phyloP scores from a whole-genome alignment of 805 yeast species.

The Ascoidea rubescens region DNA sequence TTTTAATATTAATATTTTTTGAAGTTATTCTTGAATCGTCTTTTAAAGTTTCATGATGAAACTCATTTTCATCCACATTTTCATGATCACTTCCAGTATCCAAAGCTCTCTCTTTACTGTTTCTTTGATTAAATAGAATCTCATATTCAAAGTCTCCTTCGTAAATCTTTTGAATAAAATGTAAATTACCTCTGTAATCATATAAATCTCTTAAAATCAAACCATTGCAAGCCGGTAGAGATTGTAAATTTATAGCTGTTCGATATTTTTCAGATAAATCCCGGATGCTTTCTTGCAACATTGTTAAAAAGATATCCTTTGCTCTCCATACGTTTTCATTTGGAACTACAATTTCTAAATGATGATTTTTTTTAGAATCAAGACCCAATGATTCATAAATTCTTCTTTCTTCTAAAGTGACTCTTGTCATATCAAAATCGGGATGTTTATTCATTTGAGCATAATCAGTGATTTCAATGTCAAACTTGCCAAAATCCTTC shows the following conservation, averaged over 20 bases:
- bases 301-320: constrained; percentile 53
- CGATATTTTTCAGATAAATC: constrained; percentile 21
- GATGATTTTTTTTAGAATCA: constrained; percentile 51
- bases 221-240: constrained; percentile 24
- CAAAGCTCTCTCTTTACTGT: constrained; percentile 14
- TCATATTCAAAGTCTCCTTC: constrained; percentile 68
- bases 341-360: constrained; percentile 58
- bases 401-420: constrained; percentile 9
- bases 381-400: constrained; percentile 24
- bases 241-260: constrained; percentile 17
- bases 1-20: constrained; percentile 19
- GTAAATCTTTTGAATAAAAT: constrained; percentile 64
- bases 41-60: constrained; percentile 4
- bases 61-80: constrained; percentile 9
- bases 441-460: constrained; percentile 33
- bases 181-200: constrained; percentile 60
- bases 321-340: constrained; percentile 66
- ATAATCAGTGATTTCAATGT: constrained; percentile 43
- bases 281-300: constrained; percentile 58
- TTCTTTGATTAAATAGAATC: constrained; percentile 39
- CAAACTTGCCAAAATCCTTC: constrained; percentile 54
- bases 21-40: constrained; percentile 10
- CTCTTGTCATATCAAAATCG: constrained; percentile 1
- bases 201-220: constrained; percentile 46
- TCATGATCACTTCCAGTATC: constrained; percentile 23